Base-by-base conservation (phyloP, 768 basidiomycete species). In the Stropharia rugosoannulata region DNA sequence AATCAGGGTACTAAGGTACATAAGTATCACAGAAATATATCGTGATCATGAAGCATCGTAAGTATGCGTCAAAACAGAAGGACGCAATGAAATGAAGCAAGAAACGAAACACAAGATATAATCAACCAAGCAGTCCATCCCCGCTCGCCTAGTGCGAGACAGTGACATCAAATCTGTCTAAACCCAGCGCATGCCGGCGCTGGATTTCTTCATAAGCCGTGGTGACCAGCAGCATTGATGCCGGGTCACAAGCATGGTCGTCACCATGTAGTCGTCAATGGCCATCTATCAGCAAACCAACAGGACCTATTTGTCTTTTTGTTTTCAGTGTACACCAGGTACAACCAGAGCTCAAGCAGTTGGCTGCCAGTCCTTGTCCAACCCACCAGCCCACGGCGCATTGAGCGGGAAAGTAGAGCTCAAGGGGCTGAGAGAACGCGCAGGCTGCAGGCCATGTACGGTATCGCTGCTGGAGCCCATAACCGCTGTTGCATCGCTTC, bases 331-430 rank as follows among this genome's bases (percentile, higher is more conserved):
- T 10, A 32, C 29, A 4, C 9, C 29, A 32, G 9, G 7, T 10
- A 32, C 9, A 32, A 32, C 9, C 5, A 10, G 29, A 32, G 29
- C 29, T 44, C 29, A 63, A 13, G 52, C 57, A 49, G 68, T 61
- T 10, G 75, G 66, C 22, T 58, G 71, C 77, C 77, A 78, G 55
- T 70, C 67, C 38, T 67, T 66, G 55, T 73, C 71, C 47, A 78
- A 64, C 8, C 77, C 77, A 25, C 61, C 70, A 10, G 71, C 76
- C 77, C 77, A 78, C 1, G 77, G 77, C 10, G 71, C 71, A 55
- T 53, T 58, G 35, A 64, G 38, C 10, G 58, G 57, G 42, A 65
- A 67, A 40, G 65, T 68, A 9, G 70, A 61, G 38, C 68, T 67
- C 57, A 65, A 57, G 22, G 70, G 70, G 45, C 67, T 70, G 37